A percentile compares a stretch with the other conserved stretches of the same genome.
phyloP scores from a whole-genome alignment of 1,139 yeast species.

The Suhomyces panamericanus region DNA sequence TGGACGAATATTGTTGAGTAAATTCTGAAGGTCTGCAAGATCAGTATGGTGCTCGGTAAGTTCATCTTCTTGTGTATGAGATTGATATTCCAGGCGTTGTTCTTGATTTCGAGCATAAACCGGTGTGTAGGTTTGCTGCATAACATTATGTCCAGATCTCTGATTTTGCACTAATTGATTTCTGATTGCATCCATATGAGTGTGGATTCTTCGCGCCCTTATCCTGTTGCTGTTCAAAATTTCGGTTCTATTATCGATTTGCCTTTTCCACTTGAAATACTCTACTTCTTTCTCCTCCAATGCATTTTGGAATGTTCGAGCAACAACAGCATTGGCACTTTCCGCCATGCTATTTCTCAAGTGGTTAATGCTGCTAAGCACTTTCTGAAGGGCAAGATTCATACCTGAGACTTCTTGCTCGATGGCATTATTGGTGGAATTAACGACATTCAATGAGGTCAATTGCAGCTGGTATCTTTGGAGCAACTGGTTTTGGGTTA shows the following conservation, averaged over 20 bases:
- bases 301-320: slow-evolving; percentile 2
- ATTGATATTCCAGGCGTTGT: background rate
- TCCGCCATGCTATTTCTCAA: background rate
- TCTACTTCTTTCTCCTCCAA: slow-evolving; percentile 9
- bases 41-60: background rate
- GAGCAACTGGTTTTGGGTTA: slow-evolving; percentile 9
- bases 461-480: slow-evolving; percentile 8
- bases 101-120: background rate
- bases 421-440: background rate
- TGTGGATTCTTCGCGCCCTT: background rate
- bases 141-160: background rate
- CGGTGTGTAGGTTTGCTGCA: background rate
- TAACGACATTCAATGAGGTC: slow-evolving; percentile 2
- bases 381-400: background rate
- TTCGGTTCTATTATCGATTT: slow-evolving; percentile 1
- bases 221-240: background rate
- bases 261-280: slow-evolving; percentile 2
- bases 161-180: background rate
- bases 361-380: slow-evolving; percentile 1
- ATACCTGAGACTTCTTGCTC: slow-evolving; percentile 6
- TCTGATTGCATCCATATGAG: slow-evolving; percentile 1
- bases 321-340: background rate
- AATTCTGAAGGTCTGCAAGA: slow-evolving; percentile 38
- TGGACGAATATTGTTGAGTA: slow-evolving; percentile 67
- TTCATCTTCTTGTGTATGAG: background rate